These are phyloP conservation scores for Coemansia sp. DNA, from an alignment of 192 early-diverging fungal species.

Conservation along the genomic window DNA sequence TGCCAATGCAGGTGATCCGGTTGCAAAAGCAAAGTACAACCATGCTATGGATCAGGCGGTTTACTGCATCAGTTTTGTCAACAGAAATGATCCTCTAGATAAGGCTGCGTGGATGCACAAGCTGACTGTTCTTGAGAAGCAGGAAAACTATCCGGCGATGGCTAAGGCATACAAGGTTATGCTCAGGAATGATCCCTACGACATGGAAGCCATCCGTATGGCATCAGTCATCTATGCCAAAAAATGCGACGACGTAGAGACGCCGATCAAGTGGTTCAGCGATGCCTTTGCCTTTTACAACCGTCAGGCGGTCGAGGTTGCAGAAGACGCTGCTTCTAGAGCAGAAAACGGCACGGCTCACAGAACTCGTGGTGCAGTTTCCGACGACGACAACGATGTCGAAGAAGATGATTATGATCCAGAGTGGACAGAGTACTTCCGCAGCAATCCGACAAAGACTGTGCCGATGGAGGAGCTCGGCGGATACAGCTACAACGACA, in stretches of 20 bases:
- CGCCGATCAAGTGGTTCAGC: slow-evolving; percentile 39
- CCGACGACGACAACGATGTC: slow-evolving; percentile 35
- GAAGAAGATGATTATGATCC: slow-evolving; percentile 22
- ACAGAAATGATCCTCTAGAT: slow-evolving; percentile 64
- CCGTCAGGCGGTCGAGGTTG: slow-evolving; percentile 60
- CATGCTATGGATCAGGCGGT: slow-evolving; percentile 72
- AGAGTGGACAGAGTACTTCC: slow-evolving; percentile 29
- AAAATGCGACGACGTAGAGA: slow-evolving; percentile 39
- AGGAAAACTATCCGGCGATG: slow-evolving; percentile 59
- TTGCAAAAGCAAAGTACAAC: slow-evolving; percentile 49
- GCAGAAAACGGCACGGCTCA: slow-evolving; percentile 15
- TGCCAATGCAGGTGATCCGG: slow-evolving; percentile 14
- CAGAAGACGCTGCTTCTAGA: slow-evolving; percentile 59
- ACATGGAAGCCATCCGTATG: slow-evolving; percentile 66
- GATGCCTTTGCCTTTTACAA: slow-evolving; percentile 53
- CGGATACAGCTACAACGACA: slow-evolving; percentile 73
- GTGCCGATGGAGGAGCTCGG: slow-evolving; percentile 50
- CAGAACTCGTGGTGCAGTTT: neutral
- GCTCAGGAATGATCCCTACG: slow-evolving; percentile 62
- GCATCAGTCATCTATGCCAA: slow-evolving; percentile 61
- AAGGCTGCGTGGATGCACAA: slow-evolving; percentile 69
- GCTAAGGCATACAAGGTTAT: slow-evolving; percentile 60
- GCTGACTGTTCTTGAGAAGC: slow-evolving; percentile 52
- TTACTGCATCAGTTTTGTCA: slow-evolving; percentile 76
- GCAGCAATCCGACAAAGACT: slow-evolving; percentile 21